Evolutionary conservation across 164 flowering plant species (phyloP).

Genomic region (Buxus sempervirens): DNA sequence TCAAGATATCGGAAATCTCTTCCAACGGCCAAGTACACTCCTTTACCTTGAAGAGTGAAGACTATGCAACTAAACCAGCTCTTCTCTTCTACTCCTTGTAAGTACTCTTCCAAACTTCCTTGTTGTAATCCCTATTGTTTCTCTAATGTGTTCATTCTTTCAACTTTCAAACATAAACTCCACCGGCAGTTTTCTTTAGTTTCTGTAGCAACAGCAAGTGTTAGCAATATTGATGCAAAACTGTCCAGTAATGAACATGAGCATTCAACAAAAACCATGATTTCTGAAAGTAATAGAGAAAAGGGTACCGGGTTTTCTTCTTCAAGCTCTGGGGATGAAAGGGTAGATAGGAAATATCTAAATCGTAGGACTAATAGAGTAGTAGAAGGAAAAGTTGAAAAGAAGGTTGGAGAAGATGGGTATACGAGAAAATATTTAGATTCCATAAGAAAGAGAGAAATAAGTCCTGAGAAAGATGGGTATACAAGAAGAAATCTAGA

Average conservation of each 20-base stretch:
- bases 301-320: constrained; percentile 23
- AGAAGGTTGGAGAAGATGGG: constrained; percentile 18
- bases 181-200: constrained; percentile 13
- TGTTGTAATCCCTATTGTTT: constrained; percentile 18
- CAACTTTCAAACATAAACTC: constrained; percentile 25
- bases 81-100: constrained; percentile 37
- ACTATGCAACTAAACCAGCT: constrained; percentile 37
- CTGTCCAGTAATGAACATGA: constrained; percentile 17
- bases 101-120: constrained; percentile 34
- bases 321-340: constrained; percentile 10
- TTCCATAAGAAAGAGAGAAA: constrained; percentile 17
- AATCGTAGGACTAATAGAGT: constrained; percentile 8
- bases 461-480: constrained; percentile 19
- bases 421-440: constrained; percentile 14
- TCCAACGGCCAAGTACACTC: constrained; percentile 55
- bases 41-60: constrained; percentile 34
- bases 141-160: constrained; percentile 16
- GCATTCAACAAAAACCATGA: constrained; percentile 9
- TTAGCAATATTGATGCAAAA: constrained; percentile 9
- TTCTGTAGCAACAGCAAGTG: constrained; percentile 17
- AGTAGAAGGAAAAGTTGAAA: constrained; percentile 17
- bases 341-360: constrained; percentile 9
- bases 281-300: neutral
- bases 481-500: constrained; percentile 15
- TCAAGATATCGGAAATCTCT: neutral